Evolutionary conservation across 306 rosid genomes (phyloP), one percentile per base, ranked within the genome.

Genomic region (Trifolium dubium): DNA sequence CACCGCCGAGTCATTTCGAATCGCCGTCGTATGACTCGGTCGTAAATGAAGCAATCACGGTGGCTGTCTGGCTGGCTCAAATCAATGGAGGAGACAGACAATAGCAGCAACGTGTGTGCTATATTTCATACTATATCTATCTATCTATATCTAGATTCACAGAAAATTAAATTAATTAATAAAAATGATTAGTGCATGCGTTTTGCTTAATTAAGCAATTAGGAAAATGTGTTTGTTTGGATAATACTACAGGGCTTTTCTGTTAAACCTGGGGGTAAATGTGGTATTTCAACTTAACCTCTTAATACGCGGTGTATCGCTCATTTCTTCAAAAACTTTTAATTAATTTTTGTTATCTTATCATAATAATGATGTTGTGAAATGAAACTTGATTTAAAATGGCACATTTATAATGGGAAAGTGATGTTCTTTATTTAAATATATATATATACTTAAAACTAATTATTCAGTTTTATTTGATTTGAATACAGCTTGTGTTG

Each of bases 1-100:
- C 99, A 92, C 67, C 99, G 96, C 84, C 99, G 92, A 76, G 96
- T 87, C 99, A 95, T 94, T 41, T 37, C 85, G 85, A 81, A 61
- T 47, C 73, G 3, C 51, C 71, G 67, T 31, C 83, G 61, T 23
- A 5, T 68, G 83, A 83, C 85, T 67, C 92, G 81, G 81, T 64
- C 5, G 15, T 28, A 65, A 40, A 65, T 32, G 35, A 8, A 32
- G 2, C 17, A 19, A 12, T 19, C 55, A 66, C 23, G 23, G 23
- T 23, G 23, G 23, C 23, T 23, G 23, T 23, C 23, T 23, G 23
- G 23, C 23, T 23, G 23, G 23, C 23, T 23, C 23, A 23, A 23
- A 23, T 23, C 23, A 23, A 23, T 23, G 23, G 11, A 41, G 23
- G 11, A 41, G 41, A 39, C 6, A 0, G 43, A 41, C 11, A 50